Evolutionary conservation across 441 rosid genomes (phyloP).

Genomic region (Syzygium syzygioides): DNA sequence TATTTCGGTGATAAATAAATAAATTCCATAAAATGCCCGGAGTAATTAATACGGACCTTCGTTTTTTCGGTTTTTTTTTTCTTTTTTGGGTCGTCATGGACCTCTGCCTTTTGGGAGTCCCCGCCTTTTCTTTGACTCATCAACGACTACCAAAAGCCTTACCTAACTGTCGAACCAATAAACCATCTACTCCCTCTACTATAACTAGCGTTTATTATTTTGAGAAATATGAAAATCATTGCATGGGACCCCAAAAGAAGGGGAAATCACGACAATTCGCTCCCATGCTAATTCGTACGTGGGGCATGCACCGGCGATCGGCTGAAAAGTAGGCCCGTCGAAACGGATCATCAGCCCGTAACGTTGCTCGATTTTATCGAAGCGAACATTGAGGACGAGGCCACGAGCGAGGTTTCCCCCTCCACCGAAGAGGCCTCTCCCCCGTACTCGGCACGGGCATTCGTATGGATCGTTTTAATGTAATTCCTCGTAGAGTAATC

Average conservation of each 20-base stretch:
- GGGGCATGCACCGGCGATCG: neutral
- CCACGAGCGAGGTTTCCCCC: neutral
- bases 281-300: neutral
- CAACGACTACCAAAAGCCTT: neutral
- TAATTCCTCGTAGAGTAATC: too few species aligned
- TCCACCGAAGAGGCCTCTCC: rapidly evolving
- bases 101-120: neutral
- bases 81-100: too few species aligned
- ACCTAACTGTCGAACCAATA: neutral
- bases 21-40: neutral
- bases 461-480: too few species aligned
- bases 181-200: neutral
- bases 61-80: too few species aligned
- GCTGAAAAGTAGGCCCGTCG: neutral
- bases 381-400: neutral
- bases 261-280: neutral
- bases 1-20: neutral
- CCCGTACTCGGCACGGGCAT: neutral
- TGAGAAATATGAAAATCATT: neutral
- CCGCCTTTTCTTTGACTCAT: neutral
- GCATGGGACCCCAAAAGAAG: neutral
- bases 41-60: neutral
- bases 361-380: rapidly evolving
- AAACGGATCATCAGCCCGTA: neutral
- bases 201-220: neutral